These are phyloP conservation scores for Colletotrichum sp. DNA, from an alignment of 2,329 filamentous ascomycete species.

Conservation along the genomic window DNA sequence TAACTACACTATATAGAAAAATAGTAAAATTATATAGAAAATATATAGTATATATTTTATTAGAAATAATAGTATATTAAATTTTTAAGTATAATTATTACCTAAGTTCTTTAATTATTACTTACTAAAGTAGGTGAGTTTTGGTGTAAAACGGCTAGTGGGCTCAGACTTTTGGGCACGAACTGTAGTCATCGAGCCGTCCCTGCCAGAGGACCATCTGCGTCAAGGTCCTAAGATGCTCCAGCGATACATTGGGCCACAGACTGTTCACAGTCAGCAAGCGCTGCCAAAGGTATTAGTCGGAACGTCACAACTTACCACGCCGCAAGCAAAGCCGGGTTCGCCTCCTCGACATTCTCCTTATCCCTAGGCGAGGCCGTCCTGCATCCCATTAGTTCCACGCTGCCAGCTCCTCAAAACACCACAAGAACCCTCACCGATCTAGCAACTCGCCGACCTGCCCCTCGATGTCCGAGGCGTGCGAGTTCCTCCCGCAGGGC, in stretches of 20 bases:
- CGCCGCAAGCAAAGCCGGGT: conserved; percentile 14
- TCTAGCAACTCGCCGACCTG: background rate
- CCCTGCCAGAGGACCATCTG: conserved; percentile 20
- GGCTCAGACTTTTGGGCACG: too few relatives aligned
- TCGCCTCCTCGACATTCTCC: conserved; percentile 1
- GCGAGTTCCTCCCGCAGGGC: conserved; percentile 3
- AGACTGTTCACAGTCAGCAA: conserved; percentile 10
- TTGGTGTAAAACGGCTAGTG: too few relatives aligned
- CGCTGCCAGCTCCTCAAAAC: background rate
- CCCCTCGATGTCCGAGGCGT: background rate
- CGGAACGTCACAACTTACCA: background rate
- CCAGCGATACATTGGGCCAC: conserved; percentile 1
- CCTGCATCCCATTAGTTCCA: background rate
- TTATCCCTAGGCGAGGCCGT: background rate
- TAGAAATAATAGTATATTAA: too few relatives aligned
- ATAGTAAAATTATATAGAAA: too few relatives aligned
- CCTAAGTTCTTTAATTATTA: too few relatives aligned
- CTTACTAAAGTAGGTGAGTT: too few relatives aligned
- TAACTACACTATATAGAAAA: too few relatives aligned
- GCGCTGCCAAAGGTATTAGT: background rate
- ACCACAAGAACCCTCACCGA: background rate
- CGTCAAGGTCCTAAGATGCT: background rate
- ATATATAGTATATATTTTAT: too few relatives aligned
- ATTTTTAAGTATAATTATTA: too few relatives aligned
- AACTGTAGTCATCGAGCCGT: conserved; percentile 13